Evolutionary conservation across 176 grass and related monocot genomes (phyloP).

Genomic region (Ampelocalamus luodianensis): DNA sequence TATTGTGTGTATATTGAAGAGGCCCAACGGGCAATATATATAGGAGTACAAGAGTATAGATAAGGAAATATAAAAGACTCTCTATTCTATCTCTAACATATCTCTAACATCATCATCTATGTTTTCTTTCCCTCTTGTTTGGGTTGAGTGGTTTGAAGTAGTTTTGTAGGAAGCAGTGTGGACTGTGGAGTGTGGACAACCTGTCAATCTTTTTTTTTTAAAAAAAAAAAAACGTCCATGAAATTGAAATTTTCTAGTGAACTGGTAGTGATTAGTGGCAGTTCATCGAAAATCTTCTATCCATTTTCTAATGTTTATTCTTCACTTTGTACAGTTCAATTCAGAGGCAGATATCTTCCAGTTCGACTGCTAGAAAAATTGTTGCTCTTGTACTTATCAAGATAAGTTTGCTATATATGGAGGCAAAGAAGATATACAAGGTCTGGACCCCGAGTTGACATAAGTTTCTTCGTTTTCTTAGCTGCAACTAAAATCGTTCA

Average conservation of each 20-base stretch:
- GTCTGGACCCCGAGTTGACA: conserved; percentile 35
- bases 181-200: not conserved
- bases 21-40: no score
- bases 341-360: conserved; percentile 82
- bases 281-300: not conserved
- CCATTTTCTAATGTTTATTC: conserved; percentile 41
- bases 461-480: conserved; percentile 6
- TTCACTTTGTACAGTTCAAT: conserved; percentile 74
- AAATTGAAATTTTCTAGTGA: not conserved
- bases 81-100: no score
- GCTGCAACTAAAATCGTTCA: conserved; percentile 15
- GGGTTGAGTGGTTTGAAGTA: not conserved
- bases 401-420: conserved; percentile 89
- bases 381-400: conserved; percentile 80
- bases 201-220: not conserved
- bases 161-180: not conserved
- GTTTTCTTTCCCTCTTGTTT: not conserved
- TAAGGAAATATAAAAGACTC: no score
- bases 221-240: not conserved
- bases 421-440: conserved; percentile 84
- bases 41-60: no score
- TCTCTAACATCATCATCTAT: no score
- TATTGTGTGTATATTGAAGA: no score
- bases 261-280: not conserved
- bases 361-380: conserved; percentile 62